Evolutionary conservation across 768 basidiomycete genomes (phyloP).

Genomic region (Leccinum pellstonianum): DNA sequence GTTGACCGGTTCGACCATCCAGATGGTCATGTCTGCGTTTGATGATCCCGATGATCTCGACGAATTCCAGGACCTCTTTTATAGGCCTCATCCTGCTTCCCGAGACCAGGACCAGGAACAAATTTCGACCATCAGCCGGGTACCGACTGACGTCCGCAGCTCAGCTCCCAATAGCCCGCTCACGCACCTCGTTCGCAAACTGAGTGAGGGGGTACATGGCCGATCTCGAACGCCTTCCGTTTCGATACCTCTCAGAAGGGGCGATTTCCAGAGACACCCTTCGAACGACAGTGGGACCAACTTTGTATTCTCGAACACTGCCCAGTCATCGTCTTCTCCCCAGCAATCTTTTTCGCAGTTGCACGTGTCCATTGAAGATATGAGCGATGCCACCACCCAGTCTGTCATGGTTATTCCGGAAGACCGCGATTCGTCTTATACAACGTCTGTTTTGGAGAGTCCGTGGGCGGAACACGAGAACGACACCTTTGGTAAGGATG

Average conservation of each 20-base stretch:
- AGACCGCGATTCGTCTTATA: slow-evolving; percentile 25
- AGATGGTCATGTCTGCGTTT: slow-evolving; percentile 43
- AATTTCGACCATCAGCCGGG: slow-evolving; percentile 10
- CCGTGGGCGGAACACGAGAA: slow-evolving; percentile 20
- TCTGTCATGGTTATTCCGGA: slow-evolving; percentile 19
- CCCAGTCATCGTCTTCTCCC: slow-evolving; percentile 18
- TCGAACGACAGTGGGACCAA: slow-evolving; percentile 15
- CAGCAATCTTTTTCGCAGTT: slow-evolving; percentile 10
- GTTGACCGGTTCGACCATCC: slow-evolving; percentile 40
- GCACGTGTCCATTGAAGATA: slow-evolving; percentile 10
- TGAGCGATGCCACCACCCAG: background rate
- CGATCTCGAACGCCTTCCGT: no score
- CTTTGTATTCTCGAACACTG: slow-evolving; percentile 20
- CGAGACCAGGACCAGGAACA: slow-evolving; percentile 5
- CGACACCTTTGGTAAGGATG: slow-evolving; percentile 31
- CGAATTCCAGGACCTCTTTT: slow-evolving; percentile 75
- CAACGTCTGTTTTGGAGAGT: slow-evolving; percentile 21
- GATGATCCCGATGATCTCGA: slow-evolving; percentile 66
- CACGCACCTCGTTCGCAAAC: slow-evolving; percentile 29
- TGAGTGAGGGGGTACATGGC: no score
- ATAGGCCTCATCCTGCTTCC: slow-evolving; percentile 39
- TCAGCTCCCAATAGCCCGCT: slow-evolving; percentile 38
- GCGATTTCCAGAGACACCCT: no score
- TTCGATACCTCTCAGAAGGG: no score
- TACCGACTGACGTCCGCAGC: slow-evolving; percentile 32